Percentiles rank a stretch among this genome's conserved stretches.
Evolutionary conservation across 768 basidiomycete species (phyloP).

Genomic region (Clitopilus hobsonii): DNA sequence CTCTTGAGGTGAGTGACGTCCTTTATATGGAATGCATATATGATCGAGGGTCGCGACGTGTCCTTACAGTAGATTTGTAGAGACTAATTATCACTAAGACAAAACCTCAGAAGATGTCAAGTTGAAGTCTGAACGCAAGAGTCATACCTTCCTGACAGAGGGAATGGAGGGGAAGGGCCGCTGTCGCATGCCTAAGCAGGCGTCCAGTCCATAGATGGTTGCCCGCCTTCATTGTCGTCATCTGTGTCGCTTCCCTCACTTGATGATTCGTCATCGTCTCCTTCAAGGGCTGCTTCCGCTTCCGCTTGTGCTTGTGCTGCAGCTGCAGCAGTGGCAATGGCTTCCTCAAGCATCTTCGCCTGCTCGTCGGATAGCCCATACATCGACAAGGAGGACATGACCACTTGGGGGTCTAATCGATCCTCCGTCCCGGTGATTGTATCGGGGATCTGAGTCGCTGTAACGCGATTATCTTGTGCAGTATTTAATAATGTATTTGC

Average conservation of each 20-base stretch:
- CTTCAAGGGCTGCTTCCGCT: constrained; percentile 72
- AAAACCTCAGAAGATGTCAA: constrained; percentile 7
- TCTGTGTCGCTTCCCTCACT: constrained; percentile 38
- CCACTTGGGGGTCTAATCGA: constrained; percentile 12
- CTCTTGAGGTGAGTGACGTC: constrained; percentile 10
- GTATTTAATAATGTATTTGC: background rate
- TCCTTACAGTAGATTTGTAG: constrained; percentile 1
- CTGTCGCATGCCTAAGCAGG: background rate
- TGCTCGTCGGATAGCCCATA: constrained; percentile 75
- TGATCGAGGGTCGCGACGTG: background rate
- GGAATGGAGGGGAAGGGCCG: background rate
- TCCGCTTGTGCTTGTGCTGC: constrained; percentile 77
- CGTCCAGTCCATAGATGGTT: constrained; percentile 14
- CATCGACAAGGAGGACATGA: constrained; percentile 47
- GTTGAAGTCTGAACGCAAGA: background rate
- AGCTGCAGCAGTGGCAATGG: constrained; percentile 69
- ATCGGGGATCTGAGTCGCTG: background rate
- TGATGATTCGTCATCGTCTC: constrained; percentile 44
- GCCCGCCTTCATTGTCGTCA: constrained; percentile 35
- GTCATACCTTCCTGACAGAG: background rate
- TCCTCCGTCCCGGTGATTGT: background rate
- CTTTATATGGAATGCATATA: background rate
- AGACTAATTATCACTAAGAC: background rate
- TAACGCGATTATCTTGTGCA: background rate
- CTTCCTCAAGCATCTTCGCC: constrained; percentile 61